Conservation (phyloP, 2,329 filamentous ascomycete genomes). For the Clarireedia hainanense region DNA sequence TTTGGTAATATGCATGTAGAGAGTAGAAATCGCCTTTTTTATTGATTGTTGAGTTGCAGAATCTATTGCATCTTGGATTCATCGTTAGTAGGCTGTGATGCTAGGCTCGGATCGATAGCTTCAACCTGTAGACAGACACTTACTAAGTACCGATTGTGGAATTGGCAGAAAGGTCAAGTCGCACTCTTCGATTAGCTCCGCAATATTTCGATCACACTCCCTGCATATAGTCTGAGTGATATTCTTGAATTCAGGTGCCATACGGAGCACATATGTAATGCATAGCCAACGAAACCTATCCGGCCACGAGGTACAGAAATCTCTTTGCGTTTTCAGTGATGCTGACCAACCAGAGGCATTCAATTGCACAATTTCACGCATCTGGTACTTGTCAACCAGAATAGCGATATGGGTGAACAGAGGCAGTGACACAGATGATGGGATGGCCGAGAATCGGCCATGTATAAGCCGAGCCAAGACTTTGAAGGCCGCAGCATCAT, state of each 20-base stretch:
- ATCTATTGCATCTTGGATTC: background rate
- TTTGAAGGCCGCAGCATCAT: background rate
- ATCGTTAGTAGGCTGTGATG: background rate
- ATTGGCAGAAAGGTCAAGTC: background rate
- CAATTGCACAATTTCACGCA: background rate
- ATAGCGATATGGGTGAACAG: background rate
- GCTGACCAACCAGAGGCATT: no score
- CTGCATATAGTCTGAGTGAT: no score
- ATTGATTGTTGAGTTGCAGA: background rate
- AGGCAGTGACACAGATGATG: background rate
- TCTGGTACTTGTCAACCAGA: background rate
- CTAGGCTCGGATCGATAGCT: background rate
- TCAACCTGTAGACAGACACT: background rate
- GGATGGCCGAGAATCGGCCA: background rate
- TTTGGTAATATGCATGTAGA: background rate
- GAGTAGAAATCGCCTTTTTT: background rate
- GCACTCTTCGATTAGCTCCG: background rate
- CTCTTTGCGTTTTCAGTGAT: no score
- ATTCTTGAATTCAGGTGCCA: no score
- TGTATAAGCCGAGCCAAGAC: background rate
- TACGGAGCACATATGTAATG: no score
- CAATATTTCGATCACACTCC: no score
- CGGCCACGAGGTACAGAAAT: no score
- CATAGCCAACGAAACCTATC: no score
- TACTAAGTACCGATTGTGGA: background rate